A percentile compares a stretch with the other conserved stretches of the same genome.
Evolutionary conservation across 805 yeast species (phyloP).

Genomic region (Candida namnaoensis): DNA sequence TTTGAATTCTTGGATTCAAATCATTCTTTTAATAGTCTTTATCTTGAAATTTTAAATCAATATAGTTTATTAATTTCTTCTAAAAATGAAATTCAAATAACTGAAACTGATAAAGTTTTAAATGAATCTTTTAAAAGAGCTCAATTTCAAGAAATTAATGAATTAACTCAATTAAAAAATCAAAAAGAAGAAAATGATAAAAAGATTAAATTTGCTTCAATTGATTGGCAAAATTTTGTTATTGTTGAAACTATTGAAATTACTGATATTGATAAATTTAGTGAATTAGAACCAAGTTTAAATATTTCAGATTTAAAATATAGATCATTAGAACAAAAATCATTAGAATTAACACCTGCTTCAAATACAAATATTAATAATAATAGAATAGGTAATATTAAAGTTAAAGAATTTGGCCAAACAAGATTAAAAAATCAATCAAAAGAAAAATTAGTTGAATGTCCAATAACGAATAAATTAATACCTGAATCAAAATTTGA

Average conservation of each 20-base stretch:
- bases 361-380: constrained; percentile 18
- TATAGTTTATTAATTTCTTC: constrained; percentile 29
- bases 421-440: constrained; percentile 36
- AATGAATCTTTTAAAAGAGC: constrained; percentile 48
- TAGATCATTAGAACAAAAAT: constrained; percentile 37
- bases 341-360: constrained; percentile 9
- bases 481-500: constrained; percentile 67
- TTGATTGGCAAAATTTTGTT: constrained; percentile 83
- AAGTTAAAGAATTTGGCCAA: constrained; percentile 64
- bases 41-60: constrained; percentile 41
- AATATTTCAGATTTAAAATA: constrained; percentile 49
- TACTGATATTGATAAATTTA: constrained; percentile 48
- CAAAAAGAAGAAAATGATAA: constrained; percentile 22
- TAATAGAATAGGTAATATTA: constrained; percentile 33
- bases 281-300: constrained; percentile 45
- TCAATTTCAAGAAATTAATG: constrained; percentile 31
- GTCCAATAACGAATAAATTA: constrained; percentile 72
- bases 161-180: constrained; percentile 26
- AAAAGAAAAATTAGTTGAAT: constrained; percentile 36
- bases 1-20: constrained; percentile 55
- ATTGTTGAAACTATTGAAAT: constrained; percentile 64
- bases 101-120: constrained; percentile 26
- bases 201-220: constrained; percentile 55
- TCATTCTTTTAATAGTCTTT: constrained; percentile 56
- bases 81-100: too few relatives aligned